Evolutionary conservation across 1,284 basidiomycete genomes (phyloP), one percentile per base, ranked within the genome.

Genomic region (Ganoderma lucidum): DNA sequence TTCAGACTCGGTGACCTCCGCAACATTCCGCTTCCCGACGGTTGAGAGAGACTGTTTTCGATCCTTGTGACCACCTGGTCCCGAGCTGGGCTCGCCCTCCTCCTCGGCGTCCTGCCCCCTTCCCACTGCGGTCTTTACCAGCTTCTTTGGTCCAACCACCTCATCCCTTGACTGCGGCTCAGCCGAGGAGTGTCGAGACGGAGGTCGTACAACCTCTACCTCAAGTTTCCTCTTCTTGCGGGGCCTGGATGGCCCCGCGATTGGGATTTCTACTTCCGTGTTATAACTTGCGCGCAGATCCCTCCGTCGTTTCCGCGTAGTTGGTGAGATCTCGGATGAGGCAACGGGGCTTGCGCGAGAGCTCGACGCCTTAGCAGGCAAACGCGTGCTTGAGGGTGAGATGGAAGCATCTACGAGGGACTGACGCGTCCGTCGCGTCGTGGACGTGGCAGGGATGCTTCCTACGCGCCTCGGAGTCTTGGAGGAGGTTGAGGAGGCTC

Each of bases 181-280:
- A 8, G 44, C 53, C 6, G 64, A 39, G 2, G 63, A 30, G 9
- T 53, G 44, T n/a, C 23, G 48, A 32, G 41, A 35, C n/a, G 37
- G 58, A 2, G 59, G 59, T 42, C 41, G 44, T 8, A 71, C 59
- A 12, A 71, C 56, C 42, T 75, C 70, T 5, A 70, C 69, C 10
- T 67, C 68, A 2, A 75, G 59, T 45, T 67, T 75, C 39, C 68
- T 61, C 65, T 63, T 72, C 69, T 75, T 75, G 28, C 61, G 61
- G 5, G 70, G 71, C 6, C 69, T 71, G 9, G 58, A 59, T 12
- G 42, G 14, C 0, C 19, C 67, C 0, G 23, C 64, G 17, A 9
- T 8, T 3, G 28, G 15, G 6, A 37, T 23, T 2, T 51, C 45
- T 1, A 19, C 41, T 9, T 64, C 67, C 4, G 30, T 64, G 28